These are phyloP conservation scores for Xenoacremonium recifei DNA, from an alignment of 2,329 filamentous ascomycete species.

Conservation along the genomic window DNA sequence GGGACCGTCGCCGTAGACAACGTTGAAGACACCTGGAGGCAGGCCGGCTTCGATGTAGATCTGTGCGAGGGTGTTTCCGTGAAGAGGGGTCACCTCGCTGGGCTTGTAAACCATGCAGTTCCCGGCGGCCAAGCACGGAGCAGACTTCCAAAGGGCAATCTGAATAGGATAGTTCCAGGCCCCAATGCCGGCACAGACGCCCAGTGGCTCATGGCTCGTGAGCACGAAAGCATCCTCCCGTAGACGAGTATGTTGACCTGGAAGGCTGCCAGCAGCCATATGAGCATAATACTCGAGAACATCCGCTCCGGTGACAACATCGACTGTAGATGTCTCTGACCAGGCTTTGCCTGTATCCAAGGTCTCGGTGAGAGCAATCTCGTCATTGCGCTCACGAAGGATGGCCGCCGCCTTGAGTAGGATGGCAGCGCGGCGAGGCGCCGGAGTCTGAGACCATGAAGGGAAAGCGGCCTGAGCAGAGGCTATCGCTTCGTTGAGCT, in stretches of 20 bases:
- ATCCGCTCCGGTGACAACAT: constrained; percentile 79
- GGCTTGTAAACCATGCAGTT: constrained; percentile 93
- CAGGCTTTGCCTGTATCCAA: constrained; percentile 84
- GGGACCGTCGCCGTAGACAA: constrained; percentile 76
- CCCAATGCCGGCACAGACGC: constrained; percentile 83
- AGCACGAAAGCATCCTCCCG: constrained; percentile 78
- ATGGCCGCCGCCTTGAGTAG: constrained; percentile 74
- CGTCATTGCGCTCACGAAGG: constrained; percentile 74
- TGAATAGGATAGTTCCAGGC: constrained; percentile 94
- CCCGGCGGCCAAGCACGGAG: constrained; percentile 78
- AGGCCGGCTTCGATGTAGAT: constrained; percentile 78
- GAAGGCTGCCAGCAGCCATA: constrained; percentile 73
- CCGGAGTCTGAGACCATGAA: constrained; percentile 72
- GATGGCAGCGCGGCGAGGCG: constrained; percentile 73
- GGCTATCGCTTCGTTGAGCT: constrained; percentile 70
- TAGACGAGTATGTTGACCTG: constrained; percentile 75
- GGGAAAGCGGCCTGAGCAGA: constrained; percentile 72
- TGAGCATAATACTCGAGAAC: constrained; percentile 86
- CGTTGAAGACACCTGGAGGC: constrained; percentile 82
- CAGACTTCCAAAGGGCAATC: constrained; percentile 87
- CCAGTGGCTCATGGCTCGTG: constrained; percentile 77
- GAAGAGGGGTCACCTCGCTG: constrained; percentile 83
- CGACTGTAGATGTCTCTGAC: constrained; percentile 80
- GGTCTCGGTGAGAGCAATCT: constrained; percentile 76
- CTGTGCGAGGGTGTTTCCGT: constrained; percentile 71